Evolutionary conservation across 2,329 filamentous ascomycete genomes (phyloP), one percentile per base, ranked within the genome.

Genomic region (Colletotrichum incanum): DNA sequence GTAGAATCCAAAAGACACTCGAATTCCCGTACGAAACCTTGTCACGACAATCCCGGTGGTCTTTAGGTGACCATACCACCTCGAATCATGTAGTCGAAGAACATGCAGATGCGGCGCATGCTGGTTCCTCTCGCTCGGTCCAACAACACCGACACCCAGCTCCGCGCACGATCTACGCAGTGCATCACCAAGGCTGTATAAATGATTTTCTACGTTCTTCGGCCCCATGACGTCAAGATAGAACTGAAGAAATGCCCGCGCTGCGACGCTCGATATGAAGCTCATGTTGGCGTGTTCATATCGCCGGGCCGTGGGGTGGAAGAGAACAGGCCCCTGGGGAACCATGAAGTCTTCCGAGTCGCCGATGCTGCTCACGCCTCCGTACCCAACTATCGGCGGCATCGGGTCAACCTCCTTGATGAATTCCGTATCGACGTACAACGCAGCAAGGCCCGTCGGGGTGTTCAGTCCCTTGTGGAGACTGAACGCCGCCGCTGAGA

Each of bases 381-480:
- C 75, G 41, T 75, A 76, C 2, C 77, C 77, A 1, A 80, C 78
- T 3, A 80, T 75, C 0, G 79, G 77, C 1, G 79, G 80, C 2
- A 63, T 69, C 14, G 77, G 76, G 34, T 79, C 67, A 9, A 77
- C 31, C 23, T 72, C 65, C 1, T 49, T 18, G n/a, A 80, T 65
- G 26, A 78, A 67, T 0, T 58, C 63, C 0, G 76, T 74, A 1
- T 80, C 74, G 1, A 82, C 70, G 54, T 82, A 81, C 18, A 82
- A 65, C 1, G 68, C 77, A 1, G 77, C 79, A 14, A 82, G 63
- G 0, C 80, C 80, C 0, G 76, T 77, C 0, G 80, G 80, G 39
- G 76, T 79, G 65, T 76, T 77, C 20, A 82, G 76, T 0, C 78
- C 80, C 76, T 82, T 82, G 74, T 81, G 80, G 16, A 80, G 61